Conservation (phyloP, 208 protist genomes). For the Tritrichomonas musculus region DNA sequence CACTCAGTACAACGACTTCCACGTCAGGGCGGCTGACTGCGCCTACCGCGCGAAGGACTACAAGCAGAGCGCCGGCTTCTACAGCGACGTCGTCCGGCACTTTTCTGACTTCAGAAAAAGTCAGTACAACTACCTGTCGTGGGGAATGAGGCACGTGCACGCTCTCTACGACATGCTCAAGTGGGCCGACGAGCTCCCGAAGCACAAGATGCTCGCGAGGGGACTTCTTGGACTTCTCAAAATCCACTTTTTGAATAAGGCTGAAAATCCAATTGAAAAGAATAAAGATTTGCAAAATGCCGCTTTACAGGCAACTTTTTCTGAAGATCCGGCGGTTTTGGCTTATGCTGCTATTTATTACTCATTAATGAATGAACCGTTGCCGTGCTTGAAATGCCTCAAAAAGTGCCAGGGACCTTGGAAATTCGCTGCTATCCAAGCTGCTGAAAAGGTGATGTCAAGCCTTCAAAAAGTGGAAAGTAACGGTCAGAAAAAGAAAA, state of each 20-base stretch:
- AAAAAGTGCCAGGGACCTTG: background rate
- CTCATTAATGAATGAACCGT: background rate
- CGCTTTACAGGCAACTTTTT: too few relatives aligned
- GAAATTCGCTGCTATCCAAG: background rate
- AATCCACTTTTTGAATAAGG: background rate
- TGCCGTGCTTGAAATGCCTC: background rate
- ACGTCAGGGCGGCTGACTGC: background rate
- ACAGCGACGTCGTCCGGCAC: background rate
- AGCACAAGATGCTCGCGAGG: background rate
- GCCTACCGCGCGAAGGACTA: background rate
- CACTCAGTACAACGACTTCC: background rate
- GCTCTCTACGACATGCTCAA: background rate
- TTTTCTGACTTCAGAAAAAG: background rate
- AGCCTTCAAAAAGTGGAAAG: too few relatives aligned
- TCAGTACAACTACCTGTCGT: background rate
- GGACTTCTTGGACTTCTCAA: background rate
- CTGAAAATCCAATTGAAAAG: too few relatives aligned
- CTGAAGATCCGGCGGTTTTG: background rate
- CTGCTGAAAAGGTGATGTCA: background rate
- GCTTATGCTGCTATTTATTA: background rate
- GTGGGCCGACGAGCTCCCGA: background rate
- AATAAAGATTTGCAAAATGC: too few relatives aligned
- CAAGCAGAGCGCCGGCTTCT: background rate
- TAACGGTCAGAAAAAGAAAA: too few relatives aligned
- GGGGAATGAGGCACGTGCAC: background rate